These are phyloP conservation scores for Podila verticillata DNA, from an alignment of 192 early-diverging fungal genomes.

Conservation along the genomic window DNA sequence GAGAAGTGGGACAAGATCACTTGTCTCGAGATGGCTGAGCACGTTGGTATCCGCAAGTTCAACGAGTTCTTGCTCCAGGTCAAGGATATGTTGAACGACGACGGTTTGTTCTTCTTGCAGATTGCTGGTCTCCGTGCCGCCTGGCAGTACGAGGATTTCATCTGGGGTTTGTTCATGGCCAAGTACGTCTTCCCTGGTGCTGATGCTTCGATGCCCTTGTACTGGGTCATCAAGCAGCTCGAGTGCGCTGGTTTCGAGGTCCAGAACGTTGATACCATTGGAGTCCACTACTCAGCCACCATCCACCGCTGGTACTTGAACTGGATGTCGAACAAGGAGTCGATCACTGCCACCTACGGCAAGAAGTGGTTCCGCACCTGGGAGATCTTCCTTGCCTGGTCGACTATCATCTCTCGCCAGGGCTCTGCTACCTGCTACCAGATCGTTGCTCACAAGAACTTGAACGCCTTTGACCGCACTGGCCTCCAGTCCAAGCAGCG, in stretches of 20 bases:
- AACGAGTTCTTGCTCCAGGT: slow-evolving; percentile 91
- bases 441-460: slow-evolving; percentile 97
- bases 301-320: slow-evolving; percentile 97
- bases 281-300: slow-evolving; percentile 97
- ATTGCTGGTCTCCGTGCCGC: slow-evolving; percentile 91
- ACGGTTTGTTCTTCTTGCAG: slow-evolving; percentile 98
- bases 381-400: slow-evolving; percentile 99
- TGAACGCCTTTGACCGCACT: slow-evolving; percentile 92
- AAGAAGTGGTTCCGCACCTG: slow-evolving; percentile 91
- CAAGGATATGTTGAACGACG: slow-evolving; percentile 94
- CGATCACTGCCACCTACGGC: slow-evolving; percentile 86
- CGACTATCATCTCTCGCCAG: slow-evolving; percentile 94
- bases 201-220: slow-evolving; percentile 95
- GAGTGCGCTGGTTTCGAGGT: slow-evolving; percentile 96
- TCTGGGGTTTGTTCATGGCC: slow-evolving; percentile 97
- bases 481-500: slow-evolving; percentile 63
- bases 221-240: slow-evolving; percentile 95
- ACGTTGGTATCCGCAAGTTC: slow-evolving; percentile 95
- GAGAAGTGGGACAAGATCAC: slow-evolving; percentile 97
- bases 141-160: slow-evolving; percentile 73
- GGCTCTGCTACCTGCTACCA: slow-evolving; percentile 97
- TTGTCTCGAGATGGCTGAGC: slow-evolving; percentile 99
- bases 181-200: slow-evolving; percentile 99
- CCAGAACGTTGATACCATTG: slow-evolving; percentile 87
- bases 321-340: slow-evolving; percentile 95